Evolutionary conservation across 768 basidiomycete genomes (phyloP), one percentile per base, ranked within the genome.

Genomic region (Collybia sp.): DNA sequence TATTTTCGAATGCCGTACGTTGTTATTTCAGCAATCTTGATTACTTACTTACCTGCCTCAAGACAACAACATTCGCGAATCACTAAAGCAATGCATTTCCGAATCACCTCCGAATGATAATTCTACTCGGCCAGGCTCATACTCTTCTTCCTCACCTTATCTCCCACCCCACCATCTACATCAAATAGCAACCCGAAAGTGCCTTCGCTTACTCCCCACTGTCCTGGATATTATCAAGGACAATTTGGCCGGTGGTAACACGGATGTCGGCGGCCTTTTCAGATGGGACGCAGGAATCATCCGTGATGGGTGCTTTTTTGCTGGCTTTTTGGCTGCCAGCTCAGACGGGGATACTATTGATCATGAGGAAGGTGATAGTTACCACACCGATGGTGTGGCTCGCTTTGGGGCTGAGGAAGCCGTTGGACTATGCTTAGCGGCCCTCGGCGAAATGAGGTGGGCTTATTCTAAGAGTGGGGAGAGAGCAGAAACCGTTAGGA

Each of bases 251-350:
- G 55, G 53, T 43, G 61, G 61, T 16, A 56, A 53, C 33, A 51
- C 47, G 13, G 60, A 64, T 33, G 57, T 55, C 13, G 54, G 62
- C 16, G 71, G 72, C 11, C 78, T 95, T 53, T 92, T 96, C 58
- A 75, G 75, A 54, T 94, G 85, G 73, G 93, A 97, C 59, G 80
- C 91, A 1, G 85, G 86, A 15, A 73, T 94, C 3, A 82, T 93
- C 44, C 79, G 88, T 15, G 93, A 95, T 55, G 93, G 93, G 2
- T 90, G 86, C 56, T 95, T 86, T 73, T 94, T 86, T 55, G 88
- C 89, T 3, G 91, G 82, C 2, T 79, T 85, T 50, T 67, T 93
- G 33, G 75, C 90, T 5, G 88, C 87, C 0, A 81, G 77, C 12
- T 68, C 79, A 4, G 81, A 84, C 13, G 63, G 64, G 34, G 72